A percentile compares a stretch with the other conserved stretches of the same genome.
Conservation (phyloP, 495 filamentous ascomycete genomes). For the Penicillium angulare region DNA sequence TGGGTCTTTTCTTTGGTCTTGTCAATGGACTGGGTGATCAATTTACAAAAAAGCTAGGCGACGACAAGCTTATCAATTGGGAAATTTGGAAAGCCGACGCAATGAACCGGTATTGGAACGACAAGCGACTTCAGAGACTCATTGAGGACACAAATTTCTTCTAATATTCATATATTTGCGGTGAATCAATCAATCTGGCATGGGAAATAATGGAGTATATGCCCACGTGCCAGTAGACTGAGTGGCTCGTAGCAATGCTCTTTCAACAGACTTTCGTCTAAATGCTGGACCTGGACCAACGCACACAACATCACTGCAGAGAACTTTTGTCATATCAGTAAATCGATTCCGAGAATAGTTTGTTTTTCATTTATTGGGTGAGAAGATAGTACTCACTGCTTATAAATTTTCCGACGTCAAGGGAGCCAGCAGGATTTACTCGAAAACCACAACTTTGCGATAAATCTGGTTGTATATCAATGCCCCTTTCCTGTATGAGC, state of each 20-base stretch:
- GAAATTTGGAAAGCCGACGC: constrained; percentile 32
- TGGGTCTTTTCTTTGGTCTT: constrained; percentile 38
- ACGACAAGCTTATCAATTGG: constrained; percentile 29
- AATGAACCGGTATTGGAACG: constrained; percentile 26
- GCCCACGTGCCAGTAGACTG: constrained; percentile 21
- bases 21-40: constrained; percentile 17
- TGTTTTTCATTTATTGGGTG: neutral
- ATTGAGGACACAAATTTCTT: constrained; percentile 1
- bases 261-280: constrained; percentile 26
- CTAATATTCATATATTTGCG: neutral
- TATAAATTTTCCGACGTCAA: constrained; percentile 24
- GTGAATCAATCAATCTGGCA: neutral
- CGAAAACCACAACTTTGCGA: constrained; percentile 9
- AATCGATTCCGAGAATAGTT: constrained; percentile 7
- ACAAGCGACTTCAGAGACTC: constrained; percentile 14
- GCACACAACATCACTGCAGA: constrained; percentile 23
- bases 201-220: neutral
- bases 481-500: constrained; percentile 21
- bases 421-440: constrained; percentile 7
- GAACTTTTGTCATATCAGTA: too few relatives aligned
- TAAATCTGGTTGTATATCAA: constrained; percentile 11
- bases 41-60: neutral
- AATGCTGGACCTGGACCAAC: constrained; percentile 32
- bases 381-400: constrained; percentile 19
- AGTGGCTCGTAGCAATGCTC: constrained; percentile 23